These are phyloP conservation scores for Pythium volutum DNA, from an alignment of 352 stramenopile genomes.

Conservation along the genomic window DNA sequence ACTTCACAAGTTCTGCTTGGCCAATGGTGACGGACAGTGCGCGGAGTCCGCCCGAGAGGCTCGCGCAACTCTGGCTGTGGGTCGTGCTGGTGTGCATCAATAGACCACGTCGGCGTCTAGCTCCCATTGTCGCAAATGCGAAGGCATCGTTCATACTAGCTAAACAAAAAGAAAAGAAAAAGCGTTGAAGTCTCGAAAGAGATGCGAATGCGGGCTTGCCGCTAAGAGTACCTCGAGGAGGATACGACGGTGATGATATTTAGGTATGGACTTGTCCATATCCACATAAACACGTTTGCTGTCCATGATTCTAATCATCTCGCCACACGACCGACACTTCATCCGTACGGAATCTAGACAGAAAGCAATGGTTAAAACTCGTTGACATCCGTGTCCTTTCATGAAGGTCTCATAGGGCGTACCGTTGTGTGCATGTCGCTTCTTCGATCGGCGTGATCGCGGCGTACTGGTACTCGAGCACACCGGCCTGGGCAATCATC, in stretches of 20 bases:
- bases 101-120: conserved; percentile 23
- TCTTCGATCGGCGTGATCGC: conserved; percentile 89
- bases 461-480: conserved; percentile 96
- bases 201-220: too few relatives aligned
- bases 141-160: background rate
- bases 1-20: background rate
- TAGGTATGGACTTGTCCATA: conserved; percentile 11
- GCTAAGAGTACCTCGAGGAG: background rate
- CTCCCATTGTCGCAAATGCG: conserved; percentile 4
- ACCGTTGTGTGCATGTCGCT: conserved; percentile 93
- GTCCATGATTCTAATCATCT: conserved; percentile 39
- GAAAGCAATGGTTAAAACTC: too few relatives aligned
- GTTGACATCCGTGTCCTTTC: too few relatives aligned
- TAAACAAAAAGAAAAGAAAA: background rate
- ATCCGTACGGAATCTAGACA: conserved; percentile 98
- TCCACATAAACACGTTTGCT: background rate
- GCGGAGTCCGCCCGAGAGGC: conserved; percentile 28
- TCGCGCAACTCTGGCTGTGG: conserved; percentile 33
- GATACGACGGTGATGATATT: background rate
- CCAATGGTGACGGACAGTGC: conserved; percentile 18
- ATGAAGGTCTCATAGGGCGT: background rate
- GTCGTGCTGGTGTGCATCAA: conserved; percentile 32
- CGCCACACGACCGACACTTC: conserved; percentile 97
- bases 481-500: conserved; percentile 99
- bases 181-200: background rate